phyloP scores from a whole-genome alignment of 2,329 filamentous ascomycete species.

The Chalaropsis thielavioides region DNA sequence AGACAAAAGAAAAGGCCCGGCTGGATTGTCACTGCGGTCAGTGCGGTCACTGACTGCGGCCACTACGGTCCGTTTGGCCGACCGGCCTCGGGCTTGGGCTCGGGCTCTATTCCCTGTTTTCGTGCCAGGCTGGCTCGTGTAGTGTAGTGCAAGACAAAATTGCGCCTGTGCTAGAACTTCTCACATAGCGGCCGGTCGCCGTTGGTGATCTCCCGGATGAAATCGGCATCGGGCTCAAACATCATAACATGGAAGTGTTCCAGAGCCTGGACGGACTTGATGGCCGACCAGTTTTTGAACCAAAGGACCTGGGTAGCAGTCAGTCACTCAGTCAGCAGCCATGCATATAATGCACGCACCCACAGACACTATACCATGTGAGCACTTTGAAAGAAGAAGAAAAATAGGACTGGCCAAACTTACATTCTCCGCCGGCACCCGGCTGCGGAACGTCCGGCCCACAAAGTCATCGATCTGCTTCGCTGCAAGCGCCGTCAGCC shows the following conservation, averaged over 20 bases:
- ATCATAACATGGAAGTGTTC: conserved; percentile 96
- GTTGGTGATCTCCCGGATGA: conserved; percentile 55
- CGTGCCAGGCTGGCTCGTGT: too few relatives aligned
- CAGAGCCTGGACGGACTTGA: conserved; percentile 75
- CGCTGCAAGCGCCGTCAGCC: conserved; percentile 50
- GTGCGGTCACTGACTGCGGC: too few relatives aligned
- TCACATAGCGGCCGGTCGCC: conserved; percentile 55
- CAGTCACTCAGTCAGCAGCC: background rate
- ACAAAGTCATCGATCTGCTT: conserved; percentile 59
- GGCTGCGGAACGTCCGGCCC: conserved; percentile 45
- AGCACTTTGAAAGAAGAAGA: background rate
- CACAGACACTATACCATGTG: too few relatives aligned
- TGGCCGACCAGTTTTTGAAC: conserved; percentile 61
- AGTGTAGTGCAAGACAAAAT: too few relatives aligned
- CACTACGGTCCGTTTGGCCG: too few relatives aligned
- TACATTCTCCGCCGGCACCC: conserved; percentile 39
- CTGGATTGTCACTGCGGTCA: too few relatives aligned
- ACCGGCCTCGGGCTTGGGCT: too few relatives aligned
- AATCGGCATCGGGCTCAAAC: conserved; percentile 54
- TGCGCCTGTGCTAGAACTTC: conserved; percentile 22
- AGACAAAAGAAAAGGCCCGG: background rate
- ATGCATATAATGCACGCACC: background rate
- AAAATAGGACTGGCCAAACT: conserved; percentile 21
- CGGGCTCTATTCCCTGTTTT: too few relatives aligned
- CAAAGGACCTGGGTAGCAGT: conserved; percentile 24